Percentiles rank a stretch among this genome's conserved stretches.
phyloP scores from a whole-genome alignment of 2,329 filamentous ascomycete species.

The Cyphellophora attinorum region DNA sequence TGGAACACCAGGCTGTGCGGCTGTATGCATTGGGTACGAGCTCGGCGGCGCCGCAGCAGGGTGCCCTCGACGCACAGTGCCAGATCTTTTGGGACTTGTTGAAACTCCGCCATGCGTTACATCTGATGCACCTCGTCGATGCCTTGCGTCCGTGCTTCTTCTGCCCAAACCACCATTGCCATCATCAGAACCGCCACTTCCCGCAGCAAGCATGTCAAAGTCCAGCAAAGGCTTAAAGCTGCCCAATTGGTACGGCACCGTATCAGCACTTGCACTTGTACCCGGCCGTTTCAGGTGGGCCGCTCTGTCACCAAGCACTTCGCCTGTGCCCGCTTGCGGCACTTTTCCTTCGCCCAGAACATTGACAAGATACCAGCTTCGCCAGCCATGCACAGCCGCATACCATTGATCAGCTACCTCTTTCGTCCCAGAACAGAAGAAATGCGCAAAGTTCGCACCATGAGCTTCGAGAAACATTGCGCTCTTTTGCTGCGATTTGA shows the following conservation, averaged over 20 bases:
- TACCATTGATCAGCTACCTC: conserved; percentile 60
- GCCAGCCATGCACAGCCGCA: conserved; percentile 65
- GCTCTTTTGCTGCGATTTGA: conserved; percentile 87
- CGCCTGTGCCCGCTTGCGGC: neutral
- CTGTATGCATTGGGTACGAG: conserved; percentile 8
- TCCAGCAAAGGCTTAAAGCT: conserved; percentile 61
- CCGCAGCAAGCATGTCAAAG: conserved; percentile 25
- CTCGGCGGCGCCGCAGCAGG: conserved; percentile 7
- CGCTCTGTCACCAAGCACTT: neutral
- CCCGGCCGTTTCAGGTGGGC: neutral
- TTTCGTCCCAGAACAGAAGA: conserved; percentile 73
- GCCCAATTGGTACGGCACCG: conserved; percentile 49
- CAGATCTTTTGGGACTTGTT: neutral
- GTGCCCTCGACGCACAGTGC: too few relatives aligned
- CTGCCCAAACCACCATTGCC: neutral
- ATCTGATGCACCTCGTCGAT: neutral
- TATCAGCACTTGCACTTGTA: neutral
- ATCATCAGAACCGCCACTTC: neutral
- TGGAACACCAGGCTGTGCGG: conserved; percentile 3
- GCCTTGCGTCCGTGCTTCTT: neutral
- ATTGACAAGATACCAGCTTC: conserved; percentile 83
- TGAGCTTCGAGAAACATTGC: conserved; percentile 71
- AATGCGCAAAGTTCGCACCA: conserved; percentile 76
- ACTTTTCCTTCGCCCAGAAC: conserved; percentile 50
- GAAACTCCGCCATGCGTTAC: neutral